Evolutionary conservation across 306 rosid species (phyloP), one percentile per base, ranked within the genome.

Genomic region (Lupinus albus): DNA sequence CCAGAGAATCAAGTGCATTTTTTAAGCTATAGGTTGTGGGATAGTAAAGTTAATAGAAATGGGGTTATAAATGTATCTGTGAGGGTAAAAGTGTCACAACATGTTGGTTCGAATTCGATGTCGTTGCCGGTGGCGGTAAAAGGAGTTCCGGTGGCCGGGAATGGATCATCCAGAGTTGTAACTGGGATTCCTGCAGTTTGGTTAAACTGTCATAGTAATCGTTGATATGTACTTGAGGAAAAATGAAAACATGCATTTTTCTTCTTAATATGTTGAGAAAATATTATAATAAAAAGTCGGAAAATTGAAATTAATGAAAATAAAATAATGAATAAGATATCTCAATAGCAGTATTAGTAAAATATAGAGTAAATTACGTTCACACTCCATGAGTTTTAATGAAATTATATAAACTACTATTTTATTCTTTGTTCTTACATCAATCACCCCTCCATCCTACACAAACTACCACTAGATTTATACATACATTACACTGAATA

Each of bases 1-100:
- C 91, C 84, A 6, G 86, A 81, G 58, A 58, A 76, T 42, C 80
- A 88, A 33, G 20, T 74, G 81, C 95, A 91, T 32, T 84, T 81
- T 21, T 58, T 88, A 75, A 91, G 97, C 61, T 91, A 88, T 51
- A 80, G 97, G 67, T 63, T 88, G 62, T 83, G 95, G 83, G 88
- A 91, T 42, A 8, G 44, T 12, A 75, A 66, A n/a, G 83, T 86
- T 3, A 79, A 59, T 20, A 86, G 81, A 70, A 91, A 86, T 44
- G 97, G 97, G 42, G 74, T 91, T 57, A 47, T 91, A 8, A 91
- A 91, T 60, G 46, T 88, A 35, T 88, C 93, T 0, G 91, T 80
- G 8, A 88, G 74, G 82, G 78, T 74, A 2, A 83, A 73, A 71
- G 63, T 38, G 32, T 0, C 78, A 0, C 59, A 62, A 33, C 16